Evolutionary conservation across 139 green algal species (phyloP), one percentile per base, ranked within the genome.

Genomic region (Coccomyxa sp.): DNA sequence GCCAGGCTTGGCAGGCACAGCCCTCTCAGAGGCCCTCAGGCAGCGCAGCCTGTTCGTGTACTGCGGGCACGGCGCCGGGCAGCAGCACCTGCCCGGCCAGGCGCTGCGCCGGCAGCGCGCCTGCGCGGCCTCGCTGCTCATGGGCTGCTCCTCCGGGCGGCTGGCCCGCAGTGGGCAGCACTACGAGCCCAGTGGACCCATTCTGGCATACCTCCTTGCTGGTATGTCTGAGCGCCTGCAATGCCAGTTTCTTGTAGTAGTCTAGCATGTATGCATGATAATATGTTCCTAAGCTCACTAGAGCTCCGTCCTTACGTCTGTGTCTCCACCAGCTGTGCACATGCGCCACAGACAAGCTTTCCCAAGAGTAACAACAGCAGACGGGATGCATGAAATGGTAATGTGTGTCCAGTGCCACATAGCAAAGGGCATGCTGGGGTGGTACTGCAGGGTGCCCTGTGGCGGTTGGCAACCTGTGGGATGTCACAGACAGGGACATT

Each of bases 401-500:
- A n/a, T n/a, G n/a, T n/a, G n/a, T n/a, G n/a, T n/a, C n/a, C n/a
- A n/a, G n/a, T n/a, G n/a, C n/a, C n/a, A n/a, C n/a, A n/a, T n/a
- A n/a, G n/a, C 50, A 64, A 64, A 64, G 5, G 12, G 1, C 18
- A 44, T 70, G 7, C n/a, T 50, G 38, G 16, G 0, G n/a, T n/a
- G n/a, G n/a, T n/a, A n/a, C n/a, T 55, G 79, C 89, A 90, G 95
- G 94, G 9, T 93, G 88, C 79, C 95, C 95, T 0, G 84, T 85
- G 10, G 87, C 88, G 4, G 89, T 98, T 34, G 94, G 86, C 40
- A 98, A 97, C 85, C 86, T 98, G 35, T 98, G 95, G 95, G 95
- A 98, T 79, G 95, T 98, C n/a, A 98, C 95, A 10, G 95, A 98
- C 77, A 72, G 88, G 8, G 95, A 98, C 86, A 98, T 98, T 38